Base-by-base conservation (phyloP, 352 stramenopile species). In the Globisporangium emineosum region DNA sequence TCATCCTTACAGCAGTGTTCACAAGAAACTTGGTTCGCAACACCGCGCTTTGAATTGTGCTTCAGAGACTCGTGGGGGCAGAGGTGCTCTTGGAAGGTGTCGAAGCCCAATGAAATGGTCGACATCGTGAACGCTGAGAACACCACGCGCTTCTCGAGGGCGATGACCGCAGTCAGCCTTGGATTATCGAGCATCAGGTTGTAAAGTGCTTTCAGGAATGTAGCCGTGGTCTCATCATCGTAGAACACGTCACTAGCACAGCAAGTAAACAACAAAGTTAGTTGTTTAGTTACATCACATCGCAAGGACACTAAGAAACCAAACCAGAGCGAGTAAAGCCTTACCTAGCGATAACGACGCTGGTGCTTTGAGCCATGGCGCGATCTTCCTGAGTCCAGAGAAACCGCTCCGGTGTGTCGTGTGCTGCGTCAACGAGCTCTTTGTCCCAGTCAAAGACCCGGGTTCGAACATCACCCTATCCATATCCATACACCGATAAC, bases 201-300 rank as follows among this genome's bases (percentile, higher is more conserved):
- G 6, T 68, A 62, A 5, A 91, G 59, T 15, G 69, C 69, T 50
- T 69, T 29, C 6, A 91, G 64, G 56, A 88, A 89, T 17, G 68
- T 19, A 15, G 65, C 60, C 7, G 78, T 72, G 13, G 73, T 72
- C 15, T 68, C 57, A 49, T 85, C 77, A 58, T 91, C 80, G 62
- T 90, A 90, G 47, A 91, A 87, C 3, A 91, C 77, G 25, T 91
- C 80, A 33, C 82, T 91, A 33, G n/a, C 15, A 17, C 12, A 67
- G 2, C n/a, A 50, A 25, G 9, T 6, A 62, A 13, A 25, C 25
- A 52, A 29, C 35, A 40, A 33, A 0, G 29, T 32, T 40, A 10
- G 33, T 40, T 40, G 10, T 17, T 3, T n/a, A n/a, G n/a, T n/a
- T 10, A 40, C 10, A 13, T 2, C 33, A 13, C 1, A 17, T 40